phyloP scores from a whole-genome alignment of 345 rosid species.

The Firmiana major region DNA sequence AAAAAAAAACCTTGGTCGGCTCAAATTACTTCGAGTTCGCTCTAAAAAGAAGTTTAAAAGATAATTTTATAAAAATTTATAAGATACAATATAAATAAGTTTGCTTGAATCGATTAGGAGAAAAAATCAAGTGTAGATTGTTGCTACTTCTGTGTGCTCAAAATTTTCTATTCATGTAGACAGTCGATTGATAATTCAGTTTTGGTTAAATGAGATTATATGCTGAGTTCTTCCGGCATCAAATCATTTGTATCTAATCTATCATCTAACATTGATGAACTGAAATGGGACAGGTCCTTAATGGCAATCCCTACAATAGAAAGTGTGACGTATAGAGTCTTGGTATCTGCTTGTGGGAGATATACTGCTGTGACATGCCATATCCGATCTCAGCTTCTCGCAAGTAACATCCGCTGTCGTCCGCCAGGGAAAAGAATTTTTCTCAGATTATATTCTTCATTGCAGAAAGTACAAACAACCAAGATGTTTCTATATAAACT shows the following conservation, averaged over 20 bases:
- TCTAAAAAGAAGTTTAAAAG: too few species aligned
- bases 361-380: constrained; percentile 99
- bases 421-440: constrained; percentile 61
- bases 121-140: too few species aligned
- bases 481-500: neutral
- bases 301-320: constrained; percentile 87
- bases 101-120: too few species aligned
- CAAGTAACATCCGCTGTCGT: constrained; percentile 96
- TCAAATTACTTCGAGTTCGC: too few species aligned
- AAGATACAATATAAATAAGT: too few species aligned
- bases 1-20: too few species aligned
- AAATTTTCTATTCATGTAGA: neutral
- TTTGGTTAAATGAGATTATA: constrained; percentile 6
- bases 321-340: constrained; percentile 97
- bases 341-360: constrained; percentile 97
- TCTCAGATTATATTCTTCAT: neutral
- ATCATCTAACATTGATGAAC: neutral
- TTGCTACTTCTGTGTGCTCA: neutral
- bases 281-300: constrained; percentile 58
- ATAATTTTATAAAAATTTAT: too few species aligned
- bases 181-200: neutral
- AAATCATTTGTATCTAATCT: neutral
- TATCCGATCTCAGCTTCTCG: constrained; percentile 97
- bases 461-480: neutral
- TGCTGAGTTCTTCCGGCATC: neutral